Base-by-base conservation (phyloP, 352 stramenopile genomes). In the Phytophthora hibernalis region DNA sequence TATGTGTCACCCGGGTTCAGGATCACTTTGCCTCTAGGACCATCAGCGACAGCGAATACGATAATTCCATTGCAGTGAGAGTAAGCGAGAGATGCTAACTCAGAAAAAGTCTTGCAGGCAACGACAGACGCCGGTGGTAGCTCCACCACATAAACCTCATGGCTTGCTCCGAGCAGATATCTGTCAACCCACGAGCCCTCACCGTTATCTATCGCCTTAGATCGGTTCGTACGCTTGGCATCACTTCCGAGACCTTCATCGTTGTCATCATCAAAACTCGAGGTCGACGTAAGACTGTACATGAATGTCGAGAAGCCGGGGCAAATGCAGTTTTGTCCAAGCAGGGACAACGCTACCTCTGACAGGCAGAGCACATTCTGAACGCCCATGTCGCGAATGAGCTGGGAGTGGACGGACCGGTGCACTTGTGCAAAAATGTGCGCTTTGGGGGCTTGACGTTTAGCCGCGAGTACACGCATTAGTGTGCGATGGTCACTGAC, bases 251-350 rank as follows among this genome's bases (percentile, higher is more conserved):
- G 51, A 11, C 56, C 66, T 57, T 85, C 79, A 43, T 85, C 57
- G 7, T 76, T 78, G 37, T 74, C 68, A 54, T 77, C 71, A 58
- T 79, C 74, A 48, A 76, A 91, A 51, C 85, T 93, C 8, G 87
- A 93, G 9, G 85, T 93, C 3, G 84, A 90, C 24, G 87, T 96
- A 28, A 96, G 63, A 40, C 91, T 94, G 68, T 96, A 96, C 40
- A 96, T 92, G 62, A 96, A 87, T 11, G 87, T 96, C 2, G 87
- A 94, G 48, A 96, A 96, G 5, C 85, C 87, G 10, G 87, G 87
- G 30, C 87, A 96, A 49, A 94, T 80, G 49, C 87, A 96, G 74
- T 93, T 94, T 64, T 96, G 87, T 2, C 76, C 87, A n/a, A 96
- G 62, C 24, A 96, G 58, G 28, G 85, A 96, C 59, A 92, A 68